These are phyloP conservation scores for Cutaneotrichosporon mucoides DNA, from an alignment of 1,284 basidiomycete genomes.

Conservation along the genomic window DNA sequence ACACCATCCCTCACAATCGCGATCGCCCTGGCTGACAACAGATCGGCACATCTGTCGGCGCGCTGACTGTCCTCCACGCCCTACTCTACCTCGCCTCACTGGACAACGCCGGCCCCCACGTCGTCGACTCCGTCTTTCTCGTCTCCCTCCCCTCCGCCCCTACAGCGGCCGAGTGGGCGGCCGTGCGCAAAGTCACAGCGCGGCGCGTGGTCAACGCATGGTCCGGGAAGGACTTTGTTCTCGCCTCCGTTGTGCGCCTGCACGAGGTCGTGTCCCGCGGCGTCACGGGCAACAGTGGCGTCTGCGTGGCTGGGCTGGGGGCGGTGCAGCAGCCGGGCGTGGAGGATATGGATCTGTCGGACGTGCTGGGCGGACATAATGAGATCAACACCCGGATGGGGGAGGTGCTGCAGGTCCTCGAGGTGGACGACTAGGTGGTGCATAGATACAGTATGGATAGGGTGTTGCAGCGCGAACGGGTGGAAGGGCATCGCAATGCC, in stretches of 20 bases:
- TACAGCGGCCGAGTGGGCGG: constrained; percentile 49
- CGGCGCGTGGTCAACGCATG: constrained; percentile 54
- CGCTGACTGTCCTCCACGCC: constrained; percentile 54
- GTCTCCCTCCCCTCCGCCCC: constrained; percentile 54
- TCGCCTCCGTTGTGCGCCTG: constrained; percentile 53
- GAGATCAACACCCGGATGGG: constrained; percentile 46
- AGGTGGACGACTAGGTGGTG: constrained; percentile 36
- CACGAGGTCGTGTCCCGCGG: constrained; percentile 53
- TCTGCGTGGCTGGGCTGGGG: constrained; percentile 48
- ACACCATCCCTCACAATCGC: no score
- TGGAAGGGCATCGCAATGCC: no score
- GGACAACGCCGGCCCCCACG: constrained; percentile 37
- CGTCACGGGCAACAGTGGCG: constrained; percentile 41
- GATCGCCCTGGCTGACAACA: neutral
- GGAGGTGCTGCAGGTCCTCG: constrained; percentile 43
- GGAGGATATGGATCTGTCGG: constrained; percentile 49
- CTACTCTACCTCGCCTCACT: constrained; percentile 52
- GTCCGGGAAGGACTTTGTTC: constrained; percentile 53
- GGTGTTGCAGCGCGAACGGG: no score
- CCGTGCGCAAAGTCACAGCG: constrained; percentile 50
- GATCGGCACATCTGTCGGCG: constrained; percentile 56
- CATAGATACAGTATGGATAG: no score
- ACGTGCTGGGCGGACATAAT: constrained; percentile 47
- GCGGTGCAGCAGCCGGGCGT: constrained; percentile 48
- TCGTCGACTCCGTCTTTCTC: constrained; percentile 55